A percentile compares a stretch with the other conserved stretches of the same genome.
phyloP scores from a whole-genome alignment of 2,329 filamentous ascomycete genomes.

The Cladosporium phlei region DNA sequence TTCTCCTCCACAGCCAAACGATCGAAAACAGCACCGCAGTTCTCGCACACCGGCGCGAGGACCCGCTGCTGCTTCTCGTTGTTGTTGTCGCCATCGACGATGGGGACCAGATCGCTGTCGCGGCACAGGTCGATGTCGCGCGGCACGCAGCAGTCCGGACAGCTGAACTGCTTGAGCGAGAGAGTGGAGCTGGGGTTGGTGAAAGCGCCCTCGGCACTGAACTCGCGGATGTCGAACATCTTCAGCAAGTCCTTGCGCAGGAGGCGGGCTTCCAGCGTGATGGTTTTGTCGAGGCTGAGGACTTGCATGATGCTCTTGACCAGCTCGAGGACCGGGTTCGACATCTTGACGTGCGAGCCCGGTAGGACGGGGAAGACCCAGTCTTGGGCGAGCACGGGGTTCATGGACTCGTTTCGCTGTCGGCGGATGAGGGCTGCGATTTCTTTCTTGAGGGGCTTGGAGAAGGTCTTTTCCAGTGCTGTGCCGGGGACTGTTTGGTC shows the following conservation, averaged over 20 bases:
- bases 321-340: conserved; percentile 79
- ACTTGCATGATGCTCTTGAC: conserved; percentile 93
- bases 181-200: conserved; percentile 76
- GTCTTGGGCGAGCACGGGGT: conserved; percentile 80
- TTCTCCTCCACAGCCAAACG: conserved; percentile 78
- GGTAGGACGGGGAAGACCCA: conserved; percentile 81
- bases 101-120: conserved; percentile 72
- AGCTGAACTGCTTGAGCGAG: conserved; percentile 70
- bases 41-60: conserved; percentile 52
- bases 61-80: not conserved
- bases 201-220: conserved; percentile 82
- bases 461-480: conserved; percentile 75
- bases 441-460: conserved; percentile 85
- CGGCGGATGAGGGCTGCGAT: conserved; percentile 75
- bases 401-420: conserved; percentile 82
- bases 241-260: conserved; percentile 83
- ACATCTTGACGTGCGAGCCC: conserved; percentile 59
- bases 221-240: conserved; percentile 92
- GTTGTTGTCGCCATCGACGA: conserved; percentile 4
- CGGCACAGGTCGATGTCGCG: conserved; percentile 89
- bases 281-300: conserved; percentile 82
- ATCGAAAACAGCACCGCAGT: conserved; percentile 72
- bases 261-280: conserved; percentile 79
- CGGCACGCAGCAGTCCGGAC: conserved; percentile 83
- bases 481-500: conserved; percentile 54